Base-by-base conservation (phyloP, 1,139 yeast species). In the Zygoascus meyerae region DNA sequence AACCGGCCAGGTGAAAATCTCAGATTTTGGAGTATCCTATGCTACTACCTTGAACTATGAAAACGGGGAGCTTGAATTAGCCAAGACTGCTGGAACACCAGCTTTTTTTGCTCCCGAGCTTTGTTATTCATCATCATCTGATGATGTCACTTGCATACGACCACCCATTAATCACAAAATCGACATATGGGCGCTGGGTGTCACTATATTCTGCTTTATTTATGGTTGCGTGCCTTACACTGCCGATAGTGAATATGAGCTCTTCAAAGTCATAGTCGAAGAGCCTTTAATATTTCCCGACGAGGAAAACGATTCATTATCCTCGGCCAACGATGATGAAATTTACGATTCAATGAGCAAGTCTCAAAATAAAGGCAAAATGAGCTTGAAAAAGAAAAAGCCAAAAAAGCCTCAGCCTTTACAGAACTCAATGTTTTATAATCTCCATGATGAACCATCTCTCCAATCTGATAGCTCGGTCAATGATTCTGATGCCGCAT, bases 151-250 rank as follows among this genome's bases (percentile, higher is more conserved):
- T 16, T 46, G 44, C 10, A 32, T 37, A 10, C 75, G 69, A 10
- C 68, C 80, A 2, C 75, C 72, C 44, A 80, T 85, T 34, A 81
- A 83, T 51, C 71, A 81, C 58, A 87, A 86, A 63, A 86, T 90
- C 48, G 97, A 90, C 65, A 83, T 90, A 12, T 94, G 99, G 99
- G 97, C 98, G 0, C 66, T 90, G 31, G 99, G 99, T 3, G 90
- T 92, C 2, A 92, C 98, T 0, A 70, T 94, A 17, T 92, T 82
- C 63, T 90, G 98, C 64, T 70, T 94, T 38, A 65, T 92, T 16
- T 92, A 86, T 67, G 98, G 99, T 7, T 74, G 76, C 52, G 78
- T 92, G 39, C 98, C 98, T 1, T 94, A 92, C 64, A 79, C 82
- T 61, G 97, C 97, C 0, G 92, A 84, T 42, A 81, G 83, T 44